phyloP scores from a whole-genome alignment of 768 basidiomycete genomes.

The Scleroderma citrinum region DNA sequence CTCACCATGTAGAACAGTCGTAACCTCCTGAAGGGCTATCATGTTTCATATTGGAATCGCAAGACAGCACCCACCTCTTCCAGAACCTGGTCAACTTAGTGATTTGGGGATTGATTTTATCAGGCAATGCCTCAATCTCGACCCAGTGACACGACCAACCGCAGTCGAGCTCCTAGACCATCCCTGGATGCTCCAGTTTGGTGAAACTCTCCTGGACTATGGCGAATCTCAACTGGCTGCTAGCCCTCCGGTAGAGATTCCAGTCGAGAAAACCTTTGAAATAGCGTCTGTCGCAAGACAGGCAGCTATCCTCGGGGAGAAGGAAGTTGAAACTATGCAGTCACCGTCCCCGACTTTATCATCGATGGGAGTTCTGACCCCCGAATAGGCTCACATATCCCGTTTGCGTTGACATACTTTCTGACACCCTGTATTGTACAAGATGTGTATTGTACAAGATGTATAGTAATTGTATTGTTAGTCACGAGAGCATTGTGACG shows the following conservation, averaged over 20 bases:
- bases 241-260: constrained; percentile 40
- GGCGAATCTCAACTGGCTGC: constrained; percentile 57
- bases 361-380: constrained; percentile 30
- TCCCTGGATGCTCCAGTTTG: constrained; percentile 84
- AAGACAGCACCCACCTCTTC: constrained; percentile 92
- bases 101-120: constrained; percentile 90
- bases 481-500: no score
- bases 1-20: not conserved
- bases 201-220: constrained; percentile 61
- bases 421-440: no score
- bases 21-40: constrained; percentile 70
- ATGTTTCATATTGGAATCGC: constrained; percentile 99
- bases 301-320: constrained; percentile 51
- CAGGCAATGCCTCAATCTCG: constrained; percentile 84
- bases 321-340: constrained; percentile 52
- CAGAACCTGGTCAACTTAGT: constrained; percentile 85
- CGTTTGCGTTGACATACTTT: no score
- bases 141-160: constrained; percentile 75
- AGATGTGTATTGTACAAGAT: no score
- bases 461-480: no score
- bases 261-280: constrained; percentile 45
- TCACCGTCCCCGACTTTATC: constrained; percentile 47
- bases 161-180: constrained; percentile 83
- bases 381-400: constrained; percentile 26
- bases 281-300: constrained; percentile 48